A percentile compares a stretch with the other conserved stretches of the same genome.
These are phyloP conservation scores for Saxophila tyrrhenica DNA, from an alignment of 495 filamentous ascomycete genomes.

Conservation along the genomic window DNA sequence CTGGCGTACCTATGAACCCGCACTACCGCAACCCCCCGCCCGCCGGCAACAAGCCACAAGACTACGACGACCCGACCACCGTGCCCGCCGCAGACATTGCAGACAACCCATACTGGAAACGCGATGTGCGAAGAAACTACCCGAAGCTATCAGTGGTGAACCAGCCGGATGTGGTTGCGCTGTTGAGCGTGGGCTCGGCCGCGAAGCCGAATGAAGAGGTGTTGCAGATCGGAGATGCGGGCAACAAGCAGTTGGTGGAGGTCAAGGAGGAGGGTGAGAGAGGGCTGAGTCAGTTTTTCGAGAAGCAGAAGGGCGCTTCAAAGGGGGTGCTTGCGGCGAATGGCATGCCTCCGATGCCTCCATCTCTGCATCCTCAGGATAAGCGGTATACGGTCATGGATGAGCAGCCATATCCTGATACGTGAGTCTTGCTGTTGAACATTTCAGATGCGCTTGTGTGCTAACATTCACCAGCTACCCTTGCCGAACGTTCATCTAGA, in stretches of 20 bases:
- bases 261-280: slow-evolving; percentile 67
- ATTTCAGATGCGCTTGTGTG: not conserved
- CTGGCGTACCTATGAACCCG: slow-evolving; percentile 83
- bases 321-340: slow-evolving; percentile 56
- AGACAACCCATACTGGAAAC: slow-evolving; percentile 97
- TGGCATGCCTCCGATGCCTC: slow-evolving; percentile 75
- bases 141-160: slow-evolving; percentile 67
- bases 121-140: slow-evolving; percentile 76
- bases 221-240: slow-evolving; percentile 69
- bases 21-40: slow-evolving; percentile 85
- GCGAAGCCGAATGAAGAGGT: slow-evolving; percentile 67
- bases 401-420: slow-evolving; percentile 44
- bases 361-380: slow-evolving; percentile 45
- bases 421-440: slow-evolving; percentile 37
- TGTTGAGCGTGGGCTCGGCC: slow-evolving; percentile 75
- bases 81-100: slow-evolving; percentile 87
- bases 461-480: slow-evolving; percentile 23
- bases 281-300: slow-evolving; percentile 58
- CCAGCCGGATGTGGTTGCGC: slow-evolving; percentile 74
- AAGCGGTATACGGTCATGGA: slow-evolving; percentile 44
- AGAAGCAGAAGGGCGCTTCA: slow-evolving; percentile 51
- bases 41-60: slow-evolving; percentile 59
- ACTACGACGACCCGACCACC: slow-evolving; percentile 85
- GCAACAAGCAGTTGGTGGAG: slow-evolving; percentile 65
- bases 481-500: slow-evolving; percentile 29